Base-by-base conservation (phyloP, 805 yeast genomes). In the Schwanniomyces vanrijiae region DNA sequence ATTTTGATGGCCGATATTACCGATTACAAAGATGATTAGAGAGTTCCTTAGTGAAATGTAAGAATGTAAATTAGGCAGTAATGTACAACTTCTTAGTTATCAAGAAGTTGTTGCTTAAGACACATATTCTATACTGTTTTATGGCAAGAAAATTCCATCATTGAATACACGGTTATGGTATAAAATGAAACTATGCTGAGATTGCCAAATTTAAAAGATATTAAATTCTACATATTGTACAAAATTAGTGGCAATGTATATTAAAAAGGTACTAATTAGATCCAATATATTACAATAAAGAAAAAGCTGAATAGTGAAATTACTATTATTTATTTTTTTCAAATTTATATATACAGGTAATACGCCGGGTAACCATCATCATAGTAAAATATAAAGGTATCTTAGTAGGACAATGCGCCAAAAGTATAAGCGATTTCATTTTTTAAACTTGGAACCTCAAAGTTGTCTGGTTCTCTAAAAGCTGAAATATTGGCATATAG, bases 101-200 rank as follows among this genome's bases (percentile, higher is more conserved):
- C 40, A 45, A 44, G 41, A 22, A 29, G 33, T 45, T 48, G 59
- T 58, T 66, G 60, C 67, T 61, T 54, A 51, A 46, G 37, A 50
- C 50, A 61, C 52, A 55, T 53, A 60, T 19, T 16, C 41, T 38
- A 24, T 22, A 9, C 50, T 55, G 51, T 35, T 70, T 63, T 71
- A 45, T 63, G 76, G 75, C 76, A 71, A 66, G 60, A 52, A 62
- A 66, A 64, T 67, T 69, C 76, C 76, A 71, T 71, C 76, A 69
- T 71, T 67, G 49, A 58, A 64, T 66, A 67, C 72, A 69, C 55
- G 43, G 22, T 44, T 37, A 20, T 45, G 45, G 65, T 62, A 65
- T 64, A 53, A 48, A 63, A 71, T 68, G 76, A 71, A 69, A 71
- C 76, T 71, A 71, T 71, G 76, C 75, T 69, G 58, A 68, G 71